Conservation (phyloP, 352 stramenopile genomes). For the Blastocystis sp. region DNA sequence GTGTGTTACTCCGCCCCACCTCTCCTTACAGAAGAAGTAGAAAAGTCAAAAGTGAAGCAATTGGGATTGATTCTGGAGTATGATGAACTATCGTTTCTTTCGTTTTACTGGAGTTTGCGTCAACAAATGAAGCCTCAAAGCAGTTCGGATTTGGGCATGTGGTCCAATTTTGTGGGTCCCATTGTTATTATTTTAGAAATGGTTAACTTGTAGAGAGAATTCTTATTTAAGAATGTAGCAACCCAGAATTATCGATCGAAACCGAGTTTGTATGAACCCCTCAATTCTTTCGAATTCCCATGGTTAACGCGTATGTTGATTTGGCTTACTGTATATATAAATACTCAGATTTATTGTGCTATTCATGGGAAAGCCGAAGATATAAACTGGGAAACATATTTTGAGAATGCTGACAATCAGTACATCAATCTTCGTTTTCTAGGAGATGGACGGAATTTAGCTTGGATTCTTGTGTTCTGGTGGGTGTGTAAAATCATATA, state of each 20-base stretch:
- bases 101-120: neutral
- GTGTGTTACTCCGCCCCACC: neutral
- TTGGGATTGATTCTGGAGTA: neutral
- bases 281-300: conserved; percentile 4
- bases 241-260: neutral
- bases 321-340: neutral
- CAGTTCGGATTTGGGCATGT: neutral
- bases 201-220: neutral
- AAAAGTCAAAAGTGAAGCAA: neutral
- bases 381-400: conserved; percentile 48
- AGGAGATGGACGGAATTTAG: conserved; percentile 1
- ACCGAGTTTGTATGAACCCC: neutral
- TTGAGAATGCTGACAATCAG: conserved; percentile 17
- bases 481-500: conserved; percentile 12
- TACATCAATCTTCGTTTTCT: conserved; percentile 39
- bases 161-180: neutral
- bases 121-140: neutral
- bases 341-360: neutral
- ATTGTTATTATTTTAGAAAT: neutral
- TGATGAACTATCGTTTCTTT: neutral
- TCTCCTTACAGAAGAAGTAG: neutral
- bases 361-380: neutral
- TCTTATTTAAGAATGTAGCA: conserved; percentile 1
- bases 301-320: neutral
- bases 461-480: conserved; percentile 28